Evolutionary conservation across 371 early-diverging fungal genomes (phyloP), one percentile per base, ranked within the genome.

Genomic region (Lichtheimia corymbifera): DNA sequence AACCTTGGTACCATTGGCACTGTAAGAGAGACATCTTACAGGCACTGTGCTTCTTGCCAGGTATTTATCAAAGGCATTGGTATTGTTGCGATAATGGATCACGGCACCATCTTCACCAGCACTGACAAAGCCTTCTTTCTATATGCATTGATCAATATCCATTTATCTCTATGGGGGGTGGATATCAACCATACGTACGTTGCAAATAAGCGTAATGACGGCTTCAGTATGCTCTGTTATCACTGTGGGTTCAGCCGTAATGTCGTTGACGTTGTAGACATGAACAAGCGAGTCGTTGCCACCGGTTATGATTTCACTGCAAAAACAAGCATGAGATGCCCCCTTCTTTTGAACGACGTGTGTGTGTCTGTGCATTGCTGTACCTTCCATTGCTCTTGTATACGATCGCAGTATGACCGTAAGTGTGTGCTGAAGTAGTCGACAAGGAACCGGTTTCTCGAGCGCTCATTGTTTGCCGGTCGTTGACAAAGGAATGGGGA

Each of bases 61-160:
- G 15, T 70, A 59, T 35, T 71, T 73, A 5, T 70, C 63, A 42
- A 71, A 71, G 15, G 44, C 52, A n/a, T 71, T 67, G 17, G 53
- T 59, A 7, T 43, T 61, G n/a, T 28, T 65, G 17, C 68, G 66
- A 35, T 66, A 68, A 6, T 72, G 5, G 42, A 57, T 50, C 0
- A 80, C 76, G 13, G 60, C 30, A 35, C 81, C 81, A 35, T 80
- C 78, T 7, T 62, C 66, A 13, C 72, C 67, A 1, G 78, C 76
- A 20, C 70, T 60, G 25, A 66, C 76, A 56, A 77, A 73, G 1
- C 42, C 27, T n/a, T 61, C 64, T 30, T 55, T 50, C 75, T 73
- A 59, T 5, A 13, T 22, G 12, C 20, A 58, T 35, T 35, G 11
- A 35, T 35, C 35, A 35, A 35, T 35, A 47, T 47, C 47, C 3